These are phyloP conservation scores for Geopyxis carbonaria DNA, from an alignment of 495 filamentous ascomycete species.

Conservation along the genomic window DNA sequence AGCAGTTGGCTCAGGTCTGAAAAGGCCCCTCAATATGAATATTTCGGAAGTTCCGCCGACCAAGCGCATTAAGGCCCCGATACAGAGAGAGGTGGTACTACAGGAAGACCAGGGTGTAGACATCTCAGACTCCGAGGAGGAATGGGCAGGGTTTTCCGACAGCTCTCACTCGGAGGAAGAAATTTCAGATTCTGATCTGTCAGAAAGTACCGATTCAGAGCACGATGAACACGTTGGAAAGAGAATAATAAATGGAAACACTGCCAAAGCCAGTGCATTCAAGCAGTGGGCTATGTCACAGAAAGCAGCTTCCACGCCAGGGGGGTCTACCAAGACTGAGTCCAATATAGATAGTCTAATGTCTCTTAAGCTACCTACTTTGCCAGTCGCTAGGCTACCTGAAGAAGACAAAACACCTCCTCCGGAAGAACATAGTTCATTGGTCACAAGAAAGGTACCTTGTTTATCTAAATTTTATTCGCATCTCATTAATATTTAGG, in stretches of 20 bases:
- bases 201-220: conserved; percentile 21
- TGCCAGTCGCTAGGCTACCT: conserved; percentile 8
- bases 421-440: conserved; percentile 13
- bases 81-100: conserved; percentile 4
- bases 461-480: conserved; percentile 12
- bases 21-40: conserved; percentile 65
- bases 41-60: conserved; percentile 62
- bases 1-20: conserved; percentile 59
- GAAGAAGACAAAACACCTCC: conserved; percentile 20
- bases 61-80: no score
- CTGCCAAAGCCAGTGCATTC: conserved; percentile 45
- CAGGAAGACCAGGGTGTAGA: no score
- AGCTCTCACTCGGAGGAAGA: conserved; percentile 12
- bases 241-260: conserved; percentile 15
- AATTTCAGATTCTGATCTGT: conserved; percentile 18
- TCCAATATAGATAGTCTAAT: conserved; percentile 18
- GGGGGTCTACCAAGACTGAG: conserved; percentile 3
- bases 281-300: conserved; percentile 83
- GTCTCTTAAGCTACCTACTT: conserved; percentile 1
- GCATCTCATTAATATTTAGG: conserved; percentile 26
- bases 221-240: conserved; percentile 32
- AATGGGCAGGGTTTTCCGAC: conserved; percentile 12
- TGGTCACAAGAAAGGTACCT: conserved; percentile 47
- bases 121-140: no score
- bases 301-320: conserved; percentile 51